Conservation (phyloP, 225 moss, liverwort and hornwort species). For the Straminergon stramineum region DNA sequence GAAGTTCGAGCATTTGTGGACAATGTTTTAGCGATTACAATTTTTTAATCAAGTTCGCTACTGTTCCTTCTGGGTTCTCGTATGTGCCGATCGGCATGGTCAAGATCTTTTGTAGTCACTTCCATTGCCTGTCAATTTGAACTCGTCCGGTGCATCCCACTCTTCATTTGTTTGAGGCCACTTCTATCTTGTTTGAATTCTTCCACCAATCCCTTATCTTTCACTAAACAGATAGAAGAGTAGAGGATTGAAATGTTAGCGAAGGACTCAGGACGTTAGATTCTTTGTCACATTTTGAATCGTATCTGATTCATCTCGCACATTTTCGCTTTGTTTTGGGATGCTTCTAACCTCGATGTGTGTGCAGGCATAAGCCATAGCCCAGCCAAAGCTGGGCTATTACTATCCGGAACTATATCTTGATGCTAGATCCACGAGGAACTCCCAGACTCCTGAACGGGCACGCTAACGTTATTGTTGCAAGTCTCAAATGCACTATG, state of each 20-base stretch:
- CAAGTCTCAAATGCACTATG: constrained; percentile 8
- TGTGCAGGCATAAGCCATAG: constrained; percentile 1
- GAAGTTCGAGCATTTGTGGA: neutral
- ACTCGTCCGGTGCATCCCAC: neutral
- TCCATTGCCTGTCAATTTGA: neutral
- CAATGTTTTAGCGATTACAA: neutral
- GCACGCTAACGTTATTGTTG: neutral
- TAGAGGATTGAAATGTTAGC: neutral
- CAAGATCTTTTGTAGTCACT: neutral
- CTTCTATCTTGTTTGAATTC: neutral
- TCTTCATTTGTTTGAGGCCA: neutral
- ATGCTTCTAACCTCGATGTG: neutral
- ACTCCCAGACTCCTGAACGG: neutral
- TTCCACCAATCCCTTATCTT: neutral
- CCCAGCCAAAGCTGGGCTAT: neutral
- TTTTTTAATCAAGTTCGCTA: neutral
- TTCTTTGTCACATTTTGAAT: neutral
- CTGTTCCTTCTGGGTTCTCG: neutral
- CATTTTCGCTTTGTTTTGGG: neutral
- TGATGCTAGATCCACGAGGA: neutral
- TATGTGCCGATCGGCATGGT: neutral
- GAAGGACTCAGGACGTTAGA: neutral
- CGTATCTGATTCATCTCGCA: neutral
- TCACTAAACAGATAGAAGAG: neutral
- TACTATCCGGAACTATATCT: neutral